These are phyloP conservation scores for Eleusine coracana DNA, from an alignment of 176 grass and related monocot genomes.

Conservation along the genomic window DNA sequence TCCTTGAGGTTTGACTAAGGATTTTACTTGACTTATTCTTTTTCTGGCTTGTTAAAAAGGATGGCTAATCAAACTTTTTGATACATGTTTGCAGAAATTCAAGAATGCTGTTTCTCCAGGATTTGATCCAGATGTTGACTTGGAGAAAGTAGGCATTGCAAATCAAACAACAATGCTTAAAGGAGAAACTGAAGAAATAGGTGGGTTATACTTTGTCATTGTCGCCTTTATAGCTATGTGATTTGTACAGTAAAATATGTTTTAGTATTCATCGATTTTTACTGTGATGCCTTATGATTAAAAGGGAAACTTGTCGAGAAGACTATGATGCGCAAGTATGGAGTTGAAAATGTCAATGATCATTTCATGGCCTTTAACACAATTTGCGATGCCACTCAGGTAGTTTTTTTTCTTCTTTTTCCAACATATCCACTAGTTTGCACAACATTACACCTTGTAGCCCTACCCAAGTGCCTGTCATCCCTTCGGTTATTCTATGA, in stretches of 20 bases:
- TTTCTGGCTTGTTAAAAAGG: constrained; percentile 14
- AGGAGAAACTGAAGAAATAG: constrained; percentile 99
- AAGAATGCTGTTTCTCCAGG: constrained; percentile 79
- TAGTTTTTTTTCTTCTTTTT: constrained; percentile 33
- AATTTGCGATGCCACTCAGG: constrained; percentile 99
- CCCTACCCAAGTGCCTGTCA: neutral
- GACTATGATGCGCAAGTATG: constrained; percentile 89
- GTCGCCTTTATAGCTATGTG: constrained; percentile 5
- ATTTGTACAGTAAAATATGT: constrained; percentile 1
- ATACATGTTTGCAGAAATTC: constrained; percentile 73
- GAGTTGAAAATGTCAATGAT: constrained; percentile 84
- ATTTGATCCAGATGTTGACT: constrained; percentile 96
- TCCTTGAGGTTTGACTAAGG: constrained; percentile 67
- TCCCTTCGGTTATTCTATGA: neutral
- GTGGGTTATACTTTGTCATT: constrained; percentile 37
- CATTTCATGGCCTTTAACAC: constrained; percentile 96
- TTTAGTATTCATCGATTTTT: constrained; percentile 16
- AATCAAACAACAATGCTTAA: constrained; percentile 99
- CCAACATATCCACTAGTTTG: constrained; percentile 11
- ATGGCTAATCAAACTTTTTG: constrained; percentile 12
- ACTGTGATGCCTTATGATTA: constrained; percentile 10
- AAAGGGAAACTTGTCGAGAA: constrained; percentile 91
- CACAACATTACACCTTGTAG: constrained; percentile 7
- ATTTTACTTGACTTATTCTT: constrained; percentile 10
- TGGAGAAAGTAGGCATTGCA: constrained; percentile 87